Conservation (phyloP, 805 yeast species). For the Metschnikowia picachoensis region DNA sequence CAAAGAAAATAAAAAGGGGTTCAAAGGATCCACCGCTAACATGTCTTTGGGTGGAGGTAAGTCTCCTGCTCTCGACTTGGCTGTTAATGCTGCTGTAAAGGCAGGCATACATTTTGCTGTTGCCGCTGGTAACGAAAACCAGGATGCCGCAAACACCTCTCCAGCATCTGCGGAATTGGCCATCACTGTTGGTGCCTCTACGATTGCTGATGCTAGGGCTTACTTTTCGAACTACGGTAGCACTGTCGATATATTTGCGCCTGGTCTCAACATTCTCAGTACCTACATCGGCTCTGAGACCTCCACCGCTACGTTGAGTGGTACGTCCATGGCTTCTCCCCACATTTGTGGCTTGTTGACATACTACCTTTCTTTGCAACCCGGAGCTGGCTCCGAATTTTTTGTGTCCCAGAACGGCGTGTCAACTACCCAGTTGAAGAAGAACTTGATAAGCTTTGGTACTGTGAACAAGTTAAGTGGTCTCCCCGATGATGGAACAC, state of each 20-base stretch:
- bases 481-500: constrained; percentile 66
- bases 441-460: constrained; percentile 66
- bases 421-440: constrained; percentile 72
- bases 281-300: constrained; percentile 70
- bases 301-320: constrained; percentile 81
- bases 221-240: constrained; percentile 52
- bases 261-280: constrained; percentile 53
- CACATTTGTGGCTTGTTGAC: constrained; percentile 90
- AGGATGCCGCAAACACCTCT: constrained; percentile 56
- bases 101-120: constrained; percentile 58
- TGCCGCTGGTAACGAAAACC: constrained; percentile 62
- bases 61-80: constrained; percentile 53
- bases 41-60: constrained; percentile 61
- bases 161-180: constrained; percentile 58
- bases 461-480: constrained; percentile 57
- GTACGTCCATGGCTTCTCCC: constrained; percentile 99
- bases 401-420: constrained; percentile 49
- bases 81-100: constrained; percentile 54
- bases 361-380: constrained; percentile 83
- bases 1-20: constrained; percentile 40
- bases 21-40: constrained; percentile 59
- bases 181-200: constrained; percentile 51
- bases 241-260: constrained; percentile 52
- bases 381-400: constrained; percentile 64
- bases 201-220: constrained; percentile 43